These are phyloP conservation scores for Mortierella sp. DNA, from an alignment of 371 early-diverging fungal genomes.

Conservation along the genomic window DNA sequence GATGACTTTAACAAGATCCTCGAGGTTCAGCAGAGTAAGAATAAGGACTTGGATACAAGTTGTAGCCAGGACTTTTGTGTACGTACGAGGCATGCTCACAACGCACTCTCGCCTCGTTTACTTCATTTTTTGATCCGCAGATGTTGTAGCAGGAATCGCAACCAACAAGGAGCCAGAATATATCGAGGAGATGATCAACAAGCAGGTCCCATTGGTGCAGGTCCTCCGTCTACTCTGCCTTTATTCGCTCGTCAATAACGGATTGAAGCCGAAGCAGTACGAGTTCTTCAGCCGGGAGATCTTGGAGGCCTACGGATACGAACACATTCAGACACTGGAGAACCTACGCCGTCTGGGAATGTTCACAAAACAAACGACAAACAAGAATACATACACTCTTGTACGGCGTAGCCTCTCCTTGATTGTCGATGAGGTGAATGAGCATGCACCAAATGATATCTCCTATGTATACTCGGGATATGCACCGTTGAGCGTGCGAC, in stretches of 20 bases:
- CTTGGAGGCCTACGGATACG: conserved; percentile 88
- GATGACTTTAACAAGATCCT: conserved; percentile 83
- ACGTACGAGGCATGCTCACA: background rate
- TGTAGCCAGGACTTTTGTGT: too few species aligned
- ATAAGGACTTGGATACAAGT: too few species aligned
- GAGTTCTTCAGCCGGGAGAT: conserved; percentile 87
- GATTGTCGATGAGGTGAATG: conserved; percentile 89
- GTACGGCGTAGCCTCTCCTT: conserved; percentile 79
- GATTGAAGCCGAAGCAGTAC: conserved; percentile 80
- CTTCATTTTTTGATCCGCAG: conserved; percentile 48
- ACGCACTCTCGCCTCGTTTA: background rate
- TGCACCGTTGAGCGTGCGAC: conserved; percentile 88
- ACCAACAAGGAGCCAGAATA: conserved; percentile 77
- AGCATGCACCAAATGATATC: conserved; percentile 86
- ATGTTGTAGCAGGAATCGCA: conserved; percentile 83
- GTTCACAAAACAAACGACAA: conserved; percentile 62
- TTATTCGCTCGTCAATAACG: conserved; percentile 83
- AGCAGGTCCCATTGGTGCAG: conserved; percentile 75
- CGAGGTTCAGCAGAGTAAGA: conserved; percentile 89
- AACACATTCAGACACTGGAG: conserved; percentile 86
- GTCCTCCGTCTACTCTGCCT: conserved; percentile 87
- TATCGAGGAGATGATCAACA: conserved; percentile 84
- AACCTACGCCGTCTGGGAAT: conserved; percentile 77
- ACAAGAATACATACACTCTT: conserved; percentile 62
- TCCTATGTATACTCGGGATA: conserved; percentile 95